Conservation (phyloP, 352 stramenopile genomes). For the Hyaloperonospora brassicae region DNA sequence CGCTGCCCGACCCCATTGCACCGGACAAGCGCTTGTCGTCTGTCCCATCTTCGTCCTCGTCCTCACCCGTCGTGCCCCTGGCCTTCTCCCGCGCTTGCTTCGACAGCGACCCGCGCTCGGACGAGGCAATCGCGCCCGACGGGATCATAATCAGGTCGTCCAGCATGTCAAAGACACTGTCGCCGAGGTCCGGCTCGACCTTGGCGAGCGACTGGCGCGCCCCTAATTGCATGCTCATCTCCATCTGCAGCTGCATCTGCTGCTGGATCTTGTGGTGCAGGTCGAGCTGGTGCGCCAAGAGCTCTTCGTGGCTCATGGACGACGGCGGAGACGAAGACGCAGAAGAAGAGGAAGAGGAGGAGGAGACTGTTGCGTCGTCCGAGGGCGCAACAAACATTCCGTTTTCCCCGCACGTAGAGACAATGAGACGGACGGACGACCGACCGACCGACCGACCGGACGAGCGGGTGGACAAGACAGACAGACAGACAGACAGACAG, state of each 20-base stretch:
- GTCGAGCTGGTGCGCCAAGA: conserved; percentile 72
- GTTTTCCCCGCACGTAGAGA: background rate
- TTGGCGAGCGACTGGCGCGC: conserved; percentile 43
- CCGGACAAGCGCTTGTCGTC: background rate
- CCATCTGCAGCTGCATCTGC: conserved; percentile 82
- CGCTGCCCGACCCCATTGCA: conserved; percentile 19
- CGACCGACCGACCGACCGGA: no score
- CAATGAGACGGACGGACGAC: background rate
- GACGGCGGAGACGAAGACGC: conserved; percentile 14
- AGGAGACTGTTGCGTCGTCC: conserved; percentile 11
- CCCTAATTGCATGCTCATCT: conserved; percentile 73
- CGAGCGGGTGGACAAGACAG: no score
- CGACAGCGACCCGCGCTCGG: conserved; percentile 56
- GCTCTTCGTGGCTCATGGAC: conserved; percentile 68
- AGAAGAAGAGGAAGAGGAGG: background rate
- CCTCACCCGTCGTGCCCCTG: conserved; percentile 7
- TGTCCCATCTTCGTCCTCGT: background rate
- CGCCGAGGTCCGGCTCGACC: conserved; percentile 69
- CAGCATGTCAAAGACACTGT: conserved; percentile 85
- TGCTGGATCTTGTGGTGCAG: conserved; percentile 82
- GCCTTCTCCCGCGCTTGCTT: conserved; percentile 42
- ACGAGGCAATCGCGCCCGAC: conserved; percentile 30
- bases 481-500: no score
- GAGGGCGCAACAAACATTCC: conserved; percentile 4
- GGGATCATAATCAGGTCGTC: conserved; percentile 84